Evolutionary conservation across 768 basidiomycete genomes (phyloP), one percentile per base, ranked within the genome.

Genomic region (Porphyrellus cyaneotinctus): DNA sequence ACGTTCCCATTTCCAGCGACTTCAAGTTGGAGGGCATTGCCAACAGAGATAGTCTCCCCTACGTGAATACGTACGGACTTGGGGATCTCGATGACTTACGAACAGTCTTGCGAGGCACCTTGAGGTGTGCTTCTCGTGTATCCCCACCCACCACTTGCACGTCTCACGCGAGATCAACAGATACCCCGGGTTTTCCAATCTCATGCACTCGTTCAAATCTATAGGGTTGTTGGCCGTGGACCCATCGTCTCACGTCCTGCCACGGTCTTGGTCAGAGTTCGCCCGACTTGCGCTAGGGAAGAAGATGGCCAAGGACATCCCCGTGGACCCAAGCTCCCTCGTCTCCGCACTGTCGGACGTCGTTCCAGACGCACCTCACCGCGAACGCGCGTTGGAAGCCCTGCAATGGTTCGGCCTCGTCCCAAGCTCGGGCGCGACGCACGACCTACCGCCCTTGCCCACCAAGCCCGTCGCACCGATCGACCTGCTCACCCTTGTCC

Each of bases 31-130:
- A 97, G 62, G 94, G 94, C 0, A 68, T 95, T 2, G 84, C 95
- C 20, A 97, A 97, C 66, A 74, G 93, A 26, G 80, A 95, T 63
- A 91, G 88, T 58, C 61, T 94, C 8, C 70, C 76, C 0, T 97
- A 97, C 62, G 76, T 76, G 0, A 68, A 75, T 6, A 77, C 79
- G 3, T 97, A 97, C 67, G 73, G 75, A 0, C 72, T 92, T 3
- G 75, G 74, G 2, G 46, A 61, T 15, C 55, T 73, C 6, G 61
- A 72, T 0, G 66, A 64, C 7, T 58, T 88, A 51, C 74, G 79
- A 45, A 87, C 91, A 1, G 71, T 95, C 45, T 69, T 97, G 60
- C 78, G 95, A 31, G 95, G 95, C 6, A 97, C 95, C 0, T 67
- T 97, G 41, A 80, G 94, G 85, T 87, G 54, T 44, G 72, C 48